Base-by-base conservation (phyloP, 352 stramenopile species). In the Globisporangium nagaii region DNA sequence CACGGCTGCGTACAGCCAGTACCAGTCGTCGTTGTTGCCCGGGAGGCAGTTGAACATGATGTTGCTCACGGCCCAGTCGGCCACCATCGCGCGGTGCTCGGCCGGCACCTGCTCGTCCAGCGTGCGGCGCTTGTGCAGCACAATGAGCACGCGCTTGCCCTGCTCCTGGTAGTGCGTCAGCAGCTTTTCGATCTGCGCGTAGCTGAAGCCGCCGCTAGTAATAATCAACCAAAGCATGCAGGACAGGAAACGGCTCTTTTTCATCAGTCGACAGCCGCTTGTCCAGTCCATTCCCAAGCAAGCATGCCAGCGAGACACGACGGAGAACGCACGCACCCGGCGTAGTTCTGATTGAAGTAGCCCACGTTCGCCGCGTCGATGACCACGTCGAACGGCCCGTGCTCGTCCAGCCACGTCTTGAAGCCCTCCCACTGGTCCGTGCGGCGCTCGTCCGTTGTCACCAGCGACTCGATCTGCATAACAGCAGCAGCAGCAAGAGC, bases 21-120 rank as follows among this genome's bases (percentile, higher is more conserved):
- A 99, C 96, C 96, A 99, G 84, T 99, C 97, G 80, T 99, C 97
- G 60, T 99, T 99, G 80, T 98, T 98, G 30, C 95, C 92, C 13
- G 59, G 65, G 15, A 88, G 77, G 66, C 95, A 98, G 42, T 96
- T 90, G 79, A 96, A 99, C 64, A 99, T 89, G 15, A 88, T 65
- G 42, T 69, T 68, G 42, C 72, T 67, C 12, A 76, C 51, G 19
- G 75, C 71, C 90, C 92, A 98, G 34, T 62, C 40, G 50, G 85
- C 64, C 24, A 98, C 58, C 56, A 97, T 81, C 2, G 58, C 56
- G 32, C 74, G 68, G 53, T 88, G 75, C 63, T 84, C 80, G 25
- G 66, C 54, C 6, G 93, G 93, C 51, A 98, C 79, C 31, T 96
- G 59, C 34, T 95, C 84, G 53, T 90, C 82, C 51, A 68, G 70